phyloP scores from a whole-genome alignment of 2,329 filamentous ascomycete genomes.

The Colletotrichum tanaceti region DNA sequence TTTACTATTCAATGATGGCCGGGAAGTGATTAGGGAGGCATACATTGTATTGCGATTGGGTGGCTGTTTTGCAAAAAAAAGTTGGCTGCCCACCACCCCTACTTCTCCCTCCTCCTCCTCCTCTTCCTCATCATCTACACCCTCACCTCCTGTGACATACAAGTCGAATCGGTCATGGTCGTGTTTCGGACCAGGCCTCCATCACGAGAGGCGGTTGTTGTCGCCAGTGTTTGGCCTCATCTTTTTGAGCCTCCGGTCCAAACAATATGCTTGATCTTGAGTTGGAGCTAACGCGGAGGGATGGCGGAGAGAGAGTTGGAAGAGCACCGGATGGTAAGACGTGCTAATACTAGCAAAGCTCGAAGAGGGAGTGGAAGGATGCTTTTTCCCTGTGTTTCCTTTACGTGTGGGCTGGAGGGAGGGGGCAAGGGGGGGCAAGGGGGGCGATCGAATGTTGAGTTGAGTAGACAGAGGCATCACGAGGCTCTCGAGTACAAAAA shows the following conservation, averaged over 20 bases:
- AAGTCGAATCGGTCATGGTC: slow-evolving; percentile 24
- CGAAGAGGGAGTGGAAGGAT: not conserved
- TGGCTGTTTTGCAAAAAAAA: slow-evolving; percentile 20
- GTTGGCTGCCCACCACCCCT: not conserved
- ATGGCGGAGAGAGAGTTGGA: not conserved
- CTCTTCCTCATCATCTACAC: no score
- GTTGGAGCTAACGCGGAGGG: slow-evolving; percentile 9
- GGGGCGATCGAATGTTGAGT: no score
- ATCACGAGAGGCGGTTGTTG: slow-evolving; percentile 24
- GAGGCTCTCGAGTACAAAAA: slow-evolving; percentile 31
- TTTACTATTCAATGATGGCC: no score
- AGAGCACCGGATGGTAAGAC: slow-evolving; percentile 19
- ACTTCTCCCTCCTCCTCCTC: not conserved
- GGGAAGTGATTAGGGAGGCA: not conserved
- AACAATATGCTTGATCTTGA: slow-evolving; percentile 25
- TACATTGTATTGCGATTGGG: slow-evolving; percentile 36
- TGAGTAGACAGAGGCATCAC: not conserved
- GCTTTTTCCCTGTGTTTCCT: not conserved
- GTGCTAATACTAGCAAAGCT: slow-evolving; percentile 21
- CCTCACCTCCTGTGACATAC: not conserved
- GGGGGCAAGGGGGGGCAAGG: no score
- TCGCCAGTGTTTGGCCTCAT: slow-evolving; percentile 39
- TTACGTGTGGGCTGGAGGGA: not conserved
- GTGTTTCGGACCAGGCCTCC: slow-evolving; percentile 37
- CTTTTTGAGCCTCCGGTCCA: slow-evolving; percentile 25